These are phyloP conservation scores for Cynara cardunculus DNA, from an alignment of 129 eudicot genomes.

Conservation along the genomic window DNA sequence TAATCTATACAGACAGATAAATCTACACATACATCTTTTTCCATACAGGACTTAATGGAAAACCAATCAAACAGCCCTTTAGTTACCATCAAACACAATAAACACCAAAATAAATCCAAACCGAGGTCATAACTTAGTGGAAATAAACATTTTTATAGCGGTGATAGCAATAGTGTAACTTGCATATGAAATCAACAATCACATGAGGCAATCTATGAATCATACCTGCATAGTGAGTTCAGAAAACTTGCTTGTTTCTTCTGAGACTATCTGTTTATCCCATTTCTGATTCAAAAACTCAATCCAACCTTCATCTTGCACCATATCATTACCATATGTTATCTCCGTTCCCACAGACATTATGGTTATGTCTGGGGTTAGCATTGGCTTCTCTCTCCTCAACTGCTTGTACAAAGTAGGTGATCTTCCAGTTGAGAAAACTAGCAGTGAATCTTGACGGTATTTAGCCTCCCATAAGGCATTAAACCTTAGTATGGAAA, in stretches of 20 bases:
- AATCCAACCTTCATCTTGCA: conserved; percentile 93
- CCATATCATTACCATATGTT: conserved; percentile 88
- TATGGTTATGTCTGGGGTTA: conserved; percentile 91
- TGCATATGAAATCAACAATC: not conserved
- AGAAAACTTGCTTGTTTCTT: conserved; percentile 77
- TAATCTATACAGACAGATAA: too few relatives aligned
- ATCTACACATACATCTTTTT: too few relatives aligned
- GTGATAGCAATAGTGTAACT: not conserved
- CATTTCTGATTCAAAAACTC: conserved; percentile 70
- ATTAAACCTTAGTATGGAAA: conserved; percentile 78
- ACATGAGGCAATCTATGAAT: not conserved
- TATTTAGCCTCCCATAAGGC: conserved; percentile 87
- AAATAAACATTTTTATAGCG: not conserved
- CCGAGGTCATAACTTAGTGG: not conserved
- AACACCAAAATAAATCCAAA: not conserved
- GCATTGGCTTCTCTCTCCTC: conserved; percentile 95
- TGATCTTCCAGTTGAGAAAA: conserved; percentile 96
- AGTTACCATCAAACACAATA: not conserved
- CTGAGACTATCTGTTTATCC: conserved; percentile 69
- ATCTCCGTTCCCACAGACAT: conserved; percentile 99
- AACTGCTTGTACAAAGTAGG: conserved; percentile 79
- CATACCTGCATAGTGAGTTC: conserved; percentile 89
- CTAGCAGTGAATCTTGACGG: conserved; percentile 74
- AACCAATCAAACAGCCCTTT: too few relatives aligned
- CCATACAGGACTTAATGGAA: too few relatives aligned